Conservation (phyloP, 2,329 filamentous ascomycete genomes). For the Pseudopithomyces chartarum region DNA sequence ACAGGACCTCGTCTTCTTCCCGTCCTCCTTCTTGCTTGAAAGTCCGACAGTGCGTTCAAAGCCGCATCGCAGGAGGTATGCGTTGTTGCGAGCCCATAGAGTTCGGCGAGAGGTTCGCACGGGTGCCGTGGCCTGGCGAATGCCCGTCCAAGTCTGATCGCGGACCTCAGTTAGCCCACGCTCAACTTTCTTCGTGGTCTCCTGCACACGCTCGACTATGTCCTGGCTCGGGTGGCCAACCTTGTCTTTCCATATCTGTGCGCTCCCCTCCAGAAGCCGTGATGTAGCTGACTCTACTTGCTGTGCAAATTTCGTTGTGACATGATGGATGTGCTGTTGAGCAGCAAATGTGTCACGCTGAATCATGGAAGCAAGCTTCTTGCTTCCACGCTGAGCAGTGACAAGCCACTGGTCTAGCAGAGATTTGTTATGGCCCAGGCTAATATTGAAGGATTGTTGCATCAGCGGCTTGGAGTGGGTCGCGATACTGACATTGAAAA, state of each 20-base stretch:
- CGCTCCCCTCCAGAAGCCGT: slow-evolving; percentile 10
- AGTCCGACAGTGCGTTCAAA: slow-evolving; percentile 27
- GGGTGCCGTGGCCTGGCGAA: slow-evolving; percentile 31
- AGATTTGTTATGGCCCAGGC: slow-evolving; percentile 38
- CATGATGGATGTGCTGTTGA: slow-evolving; percentile 24
- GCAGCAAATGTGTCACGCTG: slow-evolving; percentile 21
- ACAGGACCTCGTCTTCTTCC: slow-evolving; percentile 31
- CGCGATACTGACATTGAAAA: slow-evolving; percentile 55
- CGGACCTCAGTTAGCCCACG: slow-evolving; percentile 19
- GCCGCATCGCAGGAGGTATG: slow-evolving; percentile 33
- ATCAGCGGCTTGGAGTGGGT: slow-evolving; percentile 44
- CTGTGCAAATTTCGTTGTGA: slow-evolving; percentile 24
- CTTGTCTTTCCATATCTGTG: slow-evolving; percentile 8
- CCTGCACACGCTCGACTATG: background rate
- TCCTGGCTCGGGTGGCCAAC: slow-evolving; percentile 3
- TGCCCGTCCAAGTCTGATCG: slow-evolving; percentile 26
- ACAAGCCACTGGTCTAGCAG: slow-evolving; percentile 28
- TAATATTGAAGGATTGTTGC: slow-evolving; percentile 40
- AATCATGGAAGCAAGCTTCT: background rate
- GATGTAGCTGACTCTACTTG: slow-evolving; percentile 15
- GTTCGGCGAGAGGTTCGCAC: slow-evolving; percentile 33
- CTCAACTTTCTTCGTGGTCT: slow-evolving; percentile 15
- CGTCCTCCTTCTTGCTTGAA: slow-evolving; percentile 13
- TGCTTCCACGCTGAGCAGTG: slow-evolving; percentile 11
- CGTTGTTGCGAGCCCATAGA: slow-evolving; percentile 35